Evolutionary conservation across 1,284 basidiomycete species (phyloP).

Genomic region (Cutaneotrichosporon dermatis): DNA sequence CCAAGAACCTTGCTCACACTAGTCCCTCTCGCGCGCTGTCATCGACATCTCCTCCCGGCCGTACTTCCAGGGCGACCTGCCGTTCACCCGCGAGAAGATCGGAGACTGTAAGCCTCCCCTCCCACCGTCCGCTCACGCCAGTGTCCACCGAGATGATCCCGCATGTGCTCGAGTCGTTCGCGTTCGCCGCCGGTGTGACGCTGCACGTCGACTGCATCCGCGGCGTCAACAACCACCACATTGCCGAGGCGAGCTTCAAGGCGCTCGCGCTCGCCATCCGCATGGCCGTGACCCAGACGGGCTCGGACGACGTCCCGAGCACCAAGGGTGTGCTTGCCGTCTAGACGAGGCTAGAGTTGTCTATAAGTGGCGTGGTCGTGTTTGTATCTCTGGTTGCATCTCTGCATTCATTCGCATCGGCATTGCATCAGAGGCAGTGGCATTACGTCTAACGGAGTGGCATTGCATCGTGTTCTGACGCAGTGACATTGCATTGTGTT

Average conservation of each 20-base stretch:
- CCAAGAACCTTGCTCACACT: background rate
- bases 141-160: conserved; percentile 91
- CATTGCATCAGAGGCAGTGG: background rate
- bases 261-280: conserved; percentile 91
- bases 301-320: conserved; percentile 86
- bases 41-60: conserved; percentile 97
- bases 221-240: conserved; percentile 97
- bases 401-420: background rate
- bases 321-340: conserved; percentile 83
- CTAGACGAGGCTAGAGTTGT: conserved; percentile 16
- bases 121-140: conserved; percentile 16
- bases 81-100: conserved; percentile 90
- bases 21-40: conserved; percentile 91
- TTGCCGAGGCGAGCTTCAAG: conserved; percentile 96
- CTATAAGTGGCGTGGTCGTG: background rate
- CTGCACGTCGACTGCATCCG: conserved; percentile 85
- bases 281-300: conserved; percentile 85
- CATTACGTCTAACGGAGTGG: too few relatives aligned
- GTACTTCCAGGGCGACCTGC: conserved; percentile 87
- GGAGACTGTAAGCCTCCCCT: conserved; percentile 64
- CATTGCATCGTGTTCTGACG: too few relatives aligned
- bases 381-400: background rate
- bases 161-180: conserved; percentile 49
- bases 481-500: too few relatives aligned
- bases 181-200: conserved; percentile 48